Evolutionary conservation across 2,329 filamentous ascomycete genomes (phyloP).

Genomic region (Malbranchea cinnamomea): DNA sequence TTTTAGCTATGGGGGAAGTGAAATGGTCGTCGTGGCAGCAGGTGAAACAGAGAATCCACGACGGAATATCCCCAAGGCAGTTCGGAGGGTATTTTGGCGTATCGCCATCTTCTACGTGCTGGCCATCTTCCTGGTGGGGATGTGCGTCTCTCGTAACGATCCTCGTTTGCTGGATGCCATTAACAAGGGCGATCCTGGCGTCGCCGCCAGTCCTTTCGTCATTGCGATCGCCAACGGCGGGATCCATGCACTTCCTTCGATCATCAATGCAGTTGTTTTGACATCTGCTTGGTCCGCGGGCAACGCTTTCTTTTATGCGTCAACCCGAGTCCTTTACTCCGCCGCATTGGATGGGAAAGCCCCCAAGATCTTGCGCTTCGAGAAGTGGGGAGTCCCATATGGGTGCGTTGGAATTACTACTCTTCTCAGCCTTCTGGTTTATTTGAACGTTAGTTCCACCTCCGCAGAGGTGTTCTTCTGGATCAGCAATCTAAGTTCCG

Average conservation of each 20-base stretch:
- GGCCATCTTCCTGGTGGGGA: conserved; percentile 20
- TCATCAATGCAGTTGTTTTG: conserved; percentile 28
- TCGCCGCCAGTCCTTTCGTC: conserved; percentile 37
- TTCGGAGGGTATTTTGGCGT: conserved; percentile 31
- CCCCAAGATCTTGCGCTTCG: conserved; percentile 16
- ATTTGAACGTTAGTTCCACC: conserved; percentile 8
- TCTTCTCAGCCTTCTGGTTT: conserved; percentile 7
- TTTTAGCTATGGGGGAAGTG: conserved; percentile 38
- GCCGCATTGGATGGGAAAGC: conserved; percentile 25
- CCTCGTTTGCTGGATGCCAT: conserved; percentile 18
- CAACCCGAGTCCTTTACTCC: conserved; percentile 24
- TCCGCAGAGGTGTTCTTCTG: conserved; percentile 10
- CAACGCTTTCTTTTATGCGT: conserved; percentile 25
- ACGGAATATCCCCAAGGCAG: conserved; percentile 26
- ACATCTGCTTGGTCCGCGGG: conserved; percentile 29
- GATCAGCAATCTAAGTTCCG: conserved; percentile 10
- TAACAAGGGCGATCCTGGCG: conserved; percentile 18
- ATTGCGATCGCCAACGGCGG: conserved; percentile 33
- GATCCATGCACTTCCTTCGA: conserved; percentile 24
- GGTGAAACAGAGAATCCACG: conserved; percentile 34
- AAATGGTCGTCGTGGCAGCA: conserved; percentile 34
- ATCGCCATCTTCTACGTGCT: conserved; percentile 26
- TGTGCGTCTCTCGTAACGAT: conserved; percentile 26
- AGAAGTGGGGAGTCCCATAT: conserved; percentile 9
- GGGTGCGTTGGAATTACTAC: conserved; percentile 7